Evolutionary conservation across 495 filamentous ascomycete species (phyloP).

Genomic region (Trichoderma erinaceum): DNA sequence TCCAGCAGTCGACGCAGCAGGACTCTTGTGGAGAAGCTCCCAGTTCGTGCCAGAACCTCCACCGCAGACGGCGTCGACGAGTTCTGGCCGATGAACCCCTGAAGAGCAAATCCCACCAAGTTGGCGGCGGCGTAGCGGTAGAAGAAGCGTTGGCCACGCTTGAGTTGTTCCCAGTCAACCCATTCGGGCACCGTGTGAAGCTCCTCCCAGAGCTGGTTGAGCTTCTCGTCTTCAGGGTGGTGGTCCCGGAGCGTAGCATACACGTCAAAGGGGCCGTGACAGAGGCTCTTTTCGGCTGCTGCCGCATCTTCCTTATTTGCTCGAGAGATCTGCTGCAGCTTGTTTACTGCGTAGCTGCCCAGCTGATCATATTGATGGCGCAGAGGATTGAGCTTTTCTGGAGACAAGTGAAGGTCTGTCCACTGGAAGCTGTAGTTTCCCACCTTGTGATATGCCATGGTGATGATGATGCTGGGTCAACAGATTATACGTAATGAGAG

Average conservation of each 20-base stretch:
- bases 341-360: constrained; percentile 35
- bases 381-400: constrained; percentile 35
- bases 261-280: constrained; percentile 28
- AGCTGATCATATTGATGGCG: constrained; percentile 42
- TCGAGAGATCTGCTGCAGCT: constrained; percentile 35
- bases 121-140: constrained; percentile 62
- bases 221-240: constrained; percentile 35
- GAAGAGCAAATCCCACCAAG: constrained; percentile 30
- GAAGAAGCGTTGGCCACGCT: constrained; percentile 55
- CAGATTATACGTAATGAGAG: too few species aligned
- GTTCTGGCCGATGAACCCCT: constrained; percentile 12
- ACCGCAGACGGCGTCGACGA: constrained; percentile 49
- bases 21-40: constrained; percentile 62
- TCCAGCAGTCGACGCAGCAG: constrained; percentile 59
- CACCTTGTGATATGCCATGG: constrained; percentile 18
- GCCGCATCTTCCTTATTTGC: constrained; percentile 13
- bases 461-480: neutral
- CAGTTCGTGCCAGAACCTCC: constrained; percentile 64
- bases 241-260: constrained; percentile 37
- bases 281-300: constrained; percentile 16
- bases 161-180: constrained; percentile 72
- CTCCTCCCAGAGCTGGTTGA: constrained; percentile 57
- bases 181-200: constrained; percentile 59
- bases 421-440: constrained; percentile 39
- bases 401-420: constrained; percentile 39